Base-by-base conservation (phyloP, 192 early-diverging fungal genomes). In the Jimgerdemannia flammicorona region DNA sequence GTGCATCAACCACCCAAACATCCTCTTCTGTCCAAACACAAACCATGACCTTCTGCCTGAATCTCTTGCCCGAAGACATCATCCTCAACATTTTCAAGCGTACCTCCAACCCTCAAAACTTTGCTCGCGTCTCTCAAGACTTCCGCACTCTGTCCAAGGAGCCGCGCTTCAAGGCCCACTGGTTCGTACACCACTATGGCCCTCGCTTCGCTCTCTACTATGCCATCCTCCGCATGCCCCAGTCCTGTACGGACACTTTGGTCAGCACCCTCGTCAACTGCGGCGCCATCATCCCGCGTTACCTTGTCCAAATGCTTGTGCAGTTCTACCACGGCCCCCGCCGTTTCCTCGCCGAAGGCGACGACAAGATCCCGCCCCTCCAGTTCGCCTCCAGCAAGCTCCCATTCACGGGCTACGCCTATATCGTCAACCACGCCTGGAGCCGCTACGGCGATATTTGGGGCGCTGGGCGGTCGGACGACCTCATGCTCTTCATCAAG, bases 171-270 rank as follows among this genome's bases (percentile, higher is more conserved):
- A 74, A 74, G 17, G 73, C 73, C 68, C 43, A 64, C 39, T 74
- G 73, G 73, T 40, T 74, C 2, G 73, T 74, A 2, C 66, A 64
- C 19, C 73, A 67, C 17, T 68, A 65, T n/a, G 66, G 73, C 6
- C 66, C 73, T 19, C 54, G 73, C 17, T 74, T 65, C 44, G 73
- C 66, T 6, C 29, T 74, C 14, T 74, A 74, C 49, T 74, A 67
- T 67, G 73, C 73, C 8, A 40, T 74, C 7, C 39, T 74, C 3
- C 68, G 65, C 39, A 18, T 67, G 17, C 73, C 73, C 4, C 43
- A 64, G 9, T 40, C 17, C 11, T 74, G 73, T 19, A 66, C 29
- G 18, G 40, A 64, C 4, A 39, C 11, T 3, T 66, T 74, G 43
- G 44, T 74, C 19, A 43, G 68, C 14, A 67, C 44, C 64, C 64